Conservation (phyloP, 805 yeast genomes). For the Ogataea pilisensis region DNA sequence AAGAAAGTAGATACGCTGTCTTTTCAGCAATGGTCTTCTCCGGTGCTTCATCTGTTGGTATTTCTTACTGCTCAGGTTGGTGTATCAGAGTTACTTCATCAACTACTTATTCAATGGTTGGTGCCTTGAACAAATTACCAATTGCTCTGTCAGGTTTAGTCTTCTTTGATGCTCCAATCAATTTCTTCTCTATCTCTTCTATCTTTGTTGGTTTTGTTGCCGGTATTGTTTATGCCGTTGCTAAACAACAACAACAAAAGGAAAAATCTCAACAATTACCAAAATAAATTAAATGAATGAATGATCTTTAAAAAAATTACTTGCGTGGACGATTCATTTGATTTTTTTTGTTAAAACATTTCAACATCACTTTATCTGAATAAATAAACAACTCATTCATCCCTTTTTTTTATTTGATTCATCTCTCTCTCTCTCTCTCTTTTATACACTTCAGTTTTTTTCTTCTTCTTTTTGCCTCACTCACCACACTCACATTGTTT, state of each 20-base stretch:
- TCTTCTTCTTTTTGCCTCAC: too few relatives aligned
- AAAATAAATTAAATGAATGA: conserved; percentile 18
- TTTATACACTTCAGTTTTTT: not conserved
- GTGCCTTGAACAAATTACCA: conserved; percentile 97
- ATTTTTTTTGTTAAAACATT: too few relatives aligned
- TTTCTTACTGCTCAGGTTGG: conserved; percentile 99
- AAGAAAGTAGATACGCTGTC: conserved; percentile 60
- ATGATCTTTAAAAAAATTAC: not conserved
- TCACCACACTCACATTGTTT: too few relatives aligned
- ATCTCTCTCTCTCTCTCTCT: not conserved
- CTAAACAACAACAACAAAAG: conserved; percentile 85
- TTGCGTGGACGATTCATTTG: too few relatives aligned
- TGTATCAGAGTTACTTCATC: conserved; percentile 99
- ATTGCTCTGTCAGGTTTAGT: conserved; percentile 92
- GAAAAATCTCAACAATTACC: conserved; percentile 32
- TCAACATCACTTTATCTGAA: too few relatives aligned
- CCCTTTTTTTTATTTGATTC: not conserved
- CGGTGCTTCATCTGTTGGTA: conserved; percentile 93
- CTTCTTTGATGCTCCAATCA: conserved; percentile 92
- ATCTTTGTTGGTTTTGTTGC: conserved; percentile 92
- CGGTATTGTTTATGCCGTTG: conserved; percentile 93
- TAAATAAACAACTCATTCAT: too few relatives aligned
- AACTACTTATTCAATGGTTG: conserved; percentile 98
- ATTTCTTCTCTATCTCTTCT: conserved; percentile 84
- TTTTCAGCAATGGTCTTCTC: conserved; percentile 83